These are phyloP conservation scores for Hordeum pubiflorum DNA, from an alignment of 202 grass and related monocot species.

Conservation along the genomic window DNA sequence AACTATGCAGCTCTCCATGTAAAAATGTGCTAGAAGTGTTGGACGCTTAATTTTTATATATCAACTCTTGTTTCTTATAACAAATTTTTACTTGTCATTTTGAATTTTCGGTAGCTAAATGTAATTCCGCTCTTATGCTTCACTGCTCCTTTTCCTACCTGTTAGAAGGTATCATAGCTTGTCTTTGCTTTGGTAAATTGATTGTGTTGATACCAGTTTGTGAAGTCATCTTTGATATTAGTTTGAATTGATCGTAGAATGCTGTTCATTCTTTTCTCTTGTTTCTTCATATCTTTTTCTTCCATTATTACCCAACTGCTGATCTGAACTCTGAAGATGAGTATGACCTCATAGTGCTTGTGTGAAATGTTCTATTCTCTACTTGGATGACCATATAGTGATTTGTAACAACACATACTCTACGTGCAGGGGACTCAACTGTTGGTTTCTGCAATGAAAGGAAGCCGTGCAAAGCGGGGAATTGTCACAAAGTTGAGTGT, in stretches of 20 bases:
- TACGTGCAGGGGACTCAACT: constrained; percentile 27
- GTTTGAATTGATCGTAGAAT: not conserved
- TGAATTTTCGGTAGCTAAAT: not conserved
- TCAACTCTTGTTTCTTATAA: not conserved
- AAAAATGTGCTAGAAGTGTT: not conserved
- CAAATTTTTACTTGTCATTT: not conserved
- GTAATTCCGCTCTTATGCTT: not conserved
- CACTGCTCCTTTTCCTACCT: not conserved
- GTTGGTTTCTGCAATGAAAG: constrained; percentile 68
- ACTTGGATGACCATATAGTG: not conserved
- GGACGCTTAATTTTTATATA: not conserved
- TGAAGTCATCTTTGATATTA: not conserved
- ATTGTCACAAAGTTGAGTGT: constrained; percentile 42
- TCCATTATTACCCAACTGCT: not conserved
- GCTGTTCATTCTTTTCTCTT: not conserved
- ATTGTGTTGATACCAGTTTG: not conserved
- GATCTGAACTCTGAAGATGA: not conserved
- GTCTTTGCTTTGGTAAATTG: not conserved
- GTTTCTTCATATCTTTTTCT: not conserved
- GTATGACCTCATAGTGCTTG: not conserved
- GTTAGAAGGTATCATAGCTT: not conserved
- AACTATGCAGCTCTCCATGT: not conserved
- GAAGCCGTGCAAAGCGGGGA: constrained; percentile 58
- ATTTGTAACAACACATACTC: constrained; percentile 1
- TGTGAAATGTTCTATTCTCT: not conserved